A percentile compares a stretch with the other conserved stretches of the same genome.
These are phyloP conservation scores for Epichloe sylvatica DNA, from an alignment of 2,329 filamentous ascomycete species.

Conservation along the genomic window DNA sequence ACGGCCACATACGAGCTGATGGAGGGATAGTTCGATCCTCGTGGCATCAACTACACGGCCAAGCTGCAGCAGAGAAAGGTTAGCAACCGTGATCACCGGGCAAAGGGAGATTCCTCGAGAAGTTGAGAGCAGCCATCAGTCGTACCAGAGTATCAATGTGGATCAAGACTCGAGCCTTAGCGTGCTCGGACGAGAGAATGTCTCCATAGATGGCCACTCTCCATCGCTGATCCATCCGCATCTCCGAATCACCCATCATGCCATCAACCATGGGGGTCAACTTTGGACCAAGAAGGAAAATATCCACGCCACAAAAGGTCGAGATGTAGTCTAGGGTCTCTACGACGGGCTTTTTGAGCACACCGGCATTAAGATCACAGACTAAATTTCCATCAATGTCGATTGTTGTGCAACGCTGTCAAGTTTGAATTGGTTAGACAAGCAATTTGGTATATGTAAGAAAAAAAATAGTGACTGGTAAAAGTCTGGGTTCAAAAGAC, in stretches of 20 bases:
- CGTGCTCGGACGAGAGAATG: conserved; percentile 87
- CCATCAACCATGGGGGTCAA: conserved; percentile 63
- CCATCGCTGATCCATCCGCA: conserved; percentile 79
- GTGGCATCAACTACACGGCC: conserved; percentile 63
- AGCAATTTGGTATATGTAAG: not conserved
- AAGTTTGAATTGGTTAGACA: not conserved
- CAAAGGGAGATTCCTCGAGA: not conserved
- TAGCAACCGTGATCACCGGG: not conserved
- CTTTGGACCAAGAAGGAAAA: conserved; percentile 88
- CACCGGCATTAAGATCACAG: conserved; percentile 53
- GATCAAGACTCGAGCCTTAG: conserved; percentile 88
- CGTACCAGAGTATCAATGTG: conserved; percentile 88
- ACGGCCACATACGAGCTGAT: conserved; percentile 83
- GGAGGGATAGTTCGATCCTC: conserved; percentile 72
- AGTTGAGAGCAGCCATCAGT: not conserved
- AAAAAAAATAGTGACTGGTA: not conserved
- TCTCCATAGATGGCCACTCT: conserved; percentile 91
- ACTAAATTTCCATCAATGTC: conserved; percentile 88
- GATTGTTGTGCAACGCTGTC: conserved; percentile 69
- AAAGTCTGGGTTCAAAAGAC: not conserved
- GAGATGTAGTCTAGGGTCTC: conserved; percentile 80
- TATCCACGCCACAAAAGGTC: conserved; percentile 82
- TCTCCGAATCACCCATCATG: conserved; percentile 63
- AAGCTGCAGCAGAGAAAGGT: conserved; percentile 32
- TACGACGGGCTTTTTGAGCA: conserved; percentile 61